These are phyloP conservation scores for Rhynchosporium agropyri DNA, from an alignment of 2,329 filamentous ascomycete species.

Conservation along the genomic window DNA sequence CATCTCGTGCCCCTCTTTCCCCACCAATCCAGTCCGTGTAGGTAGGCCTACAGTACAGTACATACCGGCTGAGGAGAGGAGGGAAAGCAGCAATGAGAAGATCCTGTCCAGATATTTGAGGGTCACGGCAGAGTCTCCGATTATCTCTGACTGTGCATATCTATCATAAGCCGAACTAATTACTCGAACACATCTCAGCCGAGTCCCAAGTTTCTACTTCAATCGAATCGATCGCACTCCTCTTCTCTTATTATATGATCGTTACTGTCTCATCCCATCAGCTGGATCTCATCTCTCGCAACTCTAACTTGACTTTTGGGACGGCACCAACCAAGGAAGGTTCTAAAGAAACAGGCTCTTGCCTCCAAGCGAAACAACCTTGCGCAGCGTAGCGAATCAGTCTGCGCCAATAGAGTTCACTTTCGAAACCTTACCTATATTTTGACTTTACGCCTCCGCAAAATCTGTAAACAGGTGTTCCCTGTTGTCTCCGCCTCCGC, in stretches of 20 bases:
- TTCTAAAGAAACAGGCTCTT: constrained; percentile 4
- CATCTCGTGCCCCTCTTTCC: constrained; percentile 2
- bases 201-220: neutral
- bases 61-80: constrained; percentile 9
- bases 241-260: neutral
- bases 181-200: neutral
- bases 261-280: neutral
- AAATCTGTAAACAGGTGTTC: neutral
- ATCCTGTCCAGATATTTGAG: constrained; percentile 10
- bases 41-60: no score
- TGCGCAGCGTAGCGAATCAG: constrained; percentile 13
- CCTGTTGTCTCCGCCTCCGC: constrained; percentile 7
- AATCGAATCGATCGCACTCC: neutral
- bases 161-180: neutral
- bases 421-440: constrained; percentile 10
- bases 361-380: constrained; percentile 14
- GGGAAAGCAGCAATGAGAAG: constrained; percentile 8
- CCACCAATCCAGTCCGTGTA: neutral
- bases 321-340: constrained; percentile 8
- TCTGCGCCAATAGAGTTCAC: neutral
- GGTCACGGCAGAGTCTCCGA: neutral
- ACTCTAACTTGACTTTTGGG: neutral
- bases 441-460: constrained; percentile 11
- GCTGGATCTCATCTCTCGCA: constrained; percentile 2
- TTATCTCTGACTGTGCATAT: constrained; percentile 8